Evolutionary conservation across 75 land plant species (phyloP).

Genomic region (Gnetum montanum): DNA sequence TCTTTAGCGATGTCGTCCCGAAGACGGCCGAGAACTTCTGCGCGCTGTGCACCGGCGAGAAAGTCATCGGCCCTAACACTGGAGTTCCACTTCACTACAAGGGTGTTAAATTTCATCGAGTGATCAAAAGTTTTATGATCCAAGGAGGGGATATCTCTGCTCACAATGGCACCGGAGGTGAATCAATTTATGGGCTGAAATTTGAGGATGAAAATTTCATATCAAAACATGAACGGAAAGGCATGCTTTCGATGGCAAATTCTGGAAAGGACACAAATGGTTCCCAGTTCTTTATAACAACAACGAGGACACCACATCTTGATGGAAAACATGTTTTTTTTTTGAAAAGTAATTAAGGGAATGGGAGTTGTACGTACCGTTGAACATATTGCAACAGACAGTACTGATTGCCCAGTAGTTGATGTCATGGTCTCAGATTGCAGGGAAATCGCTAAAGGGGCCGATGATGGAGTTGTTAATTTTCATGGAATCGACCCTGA

Average conservation of each 20-base stretch:
- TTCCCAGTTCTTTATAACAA: conserved; percentile 95
- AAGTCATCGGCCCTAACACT: too few relatives aligned
- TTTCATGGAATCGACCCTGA: too few relatives aligned
- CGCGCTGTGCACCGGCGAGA: too few relatives aligned
- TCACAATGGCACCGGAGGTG: conserved; percentile 91
- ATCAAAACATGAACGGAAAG: conserved; percentile 93
- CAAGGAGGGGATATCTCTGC: conserved; percentile 98
- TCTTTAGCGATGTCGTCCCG: too few relatives aligned
- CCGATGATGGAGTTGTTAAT: conserved; percentile 63
- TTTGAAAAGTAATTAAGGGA: conserved; percentile 91
- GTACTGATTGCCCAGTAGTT: conserved; percentile 43
- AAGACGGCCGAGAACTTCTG: too few relatives aligned
- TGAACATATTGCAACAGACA: conserved; percentile 60
- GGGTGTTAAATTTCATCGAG: conserved; percentile 87
- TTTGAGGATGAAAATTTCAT: conserved; percentile 95
- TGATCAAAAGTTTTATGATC: conserved; percentile 92
- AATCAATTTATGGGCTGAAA: conserved; percentile 87
- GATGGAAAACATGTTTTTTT: conserved; percentile 97
- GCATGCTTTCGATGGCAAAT: conserved; percentile 98
- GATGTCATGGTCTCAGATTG: conserved; percentile 68
- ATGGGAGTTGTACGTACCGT: conserved; percentile 90
- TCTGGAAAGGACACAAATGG: conserved; percentile 91
- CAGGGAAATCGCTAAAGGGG: conserved; percentile 75
- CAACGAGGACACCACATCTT: conserved; percentile 78
- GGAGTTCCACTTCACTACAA: too few relatives aligned